These are phyloP conservation scores for Lepidium aucheri DNA, from an alignment of 345 rosid genomes.

Conservation along the genomic window DNA sequence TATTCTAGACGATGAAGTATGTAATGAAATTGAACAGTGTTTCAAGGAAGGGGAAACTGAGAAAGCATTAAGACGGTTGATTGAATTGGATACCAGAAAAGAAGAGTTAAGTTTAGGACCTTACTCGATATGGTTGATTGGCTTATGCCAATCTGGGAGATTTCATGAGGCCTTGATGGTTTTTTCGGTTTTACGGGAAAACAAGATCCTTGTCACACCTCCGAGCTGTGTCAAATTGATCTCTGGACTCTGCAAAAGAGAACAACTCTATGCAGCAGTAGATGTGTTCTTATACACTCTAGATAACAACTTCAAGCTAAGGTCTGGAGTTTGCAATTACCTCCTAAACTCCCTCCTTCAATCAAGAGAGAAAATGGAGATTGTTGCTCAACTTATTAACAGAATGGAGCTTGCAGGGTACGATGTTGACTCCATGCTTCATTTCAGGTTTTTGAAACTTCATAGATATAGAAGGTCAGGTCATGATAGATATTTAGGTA, in stretches of 20 bases:
- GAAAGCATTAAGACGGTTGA: slow-evolving; percentile 45
- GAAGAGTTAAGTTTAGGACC: slow-evolving; percentile 46
- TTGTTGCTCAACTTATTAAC: slow-evolving; percentile 37
- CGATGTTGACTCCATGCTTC: slow-evolving; percentile 41
- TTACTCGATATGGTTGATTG: slow-evolving; percentile 65
- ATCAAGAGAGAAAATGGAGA: slow-evolving; percentile 28
- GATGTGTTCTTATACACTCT: slow-evolving; percentile 65
- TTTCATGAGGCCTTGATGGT: slow-evolving; percentile 52
- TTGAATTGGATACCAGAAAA: slow-evolving; percentile 45
- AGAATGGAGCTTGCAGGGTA: slow-evolving; percentile 62
- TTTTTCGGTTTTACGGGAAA: slow-evolving; percentile 54
- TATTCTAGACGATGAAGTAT: slow-evolving; percentile 29
- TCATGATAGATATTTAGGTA: neutral
- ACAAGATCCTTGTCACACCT: slow-evolving; percentile 42
- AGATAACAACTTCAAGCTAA: slow-evolving; percentile 50
- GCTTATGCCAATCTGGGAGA: slow-evolving; percentile 62
- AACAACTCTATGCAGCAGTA: slow-evolving; percentile 47
- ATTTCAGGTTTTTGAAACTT: slow-evolving; percentile 20
- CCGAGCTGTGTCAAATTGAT: slow-evolving; percentile 81
- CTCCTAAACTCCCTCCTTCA: slow-evolving; percentile 42
- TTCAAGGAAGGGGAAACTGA: slow-evolving; percentile 57
- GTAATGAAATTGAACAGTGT: slow-evolving; percentile 40
- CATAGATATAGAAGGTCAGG: slow-evolving; percentile 8
- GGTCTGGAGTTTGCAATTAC: slow-evolving; percentile 46
- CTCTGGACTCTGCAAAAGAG: slow-evolving; percentile 39